These are phyloP conservation scores for Cryphonectria carpinicola DNA, from an alignment of 2,329 filamentous ascomycete genomes.

Conservation along the genomic window DNA sequence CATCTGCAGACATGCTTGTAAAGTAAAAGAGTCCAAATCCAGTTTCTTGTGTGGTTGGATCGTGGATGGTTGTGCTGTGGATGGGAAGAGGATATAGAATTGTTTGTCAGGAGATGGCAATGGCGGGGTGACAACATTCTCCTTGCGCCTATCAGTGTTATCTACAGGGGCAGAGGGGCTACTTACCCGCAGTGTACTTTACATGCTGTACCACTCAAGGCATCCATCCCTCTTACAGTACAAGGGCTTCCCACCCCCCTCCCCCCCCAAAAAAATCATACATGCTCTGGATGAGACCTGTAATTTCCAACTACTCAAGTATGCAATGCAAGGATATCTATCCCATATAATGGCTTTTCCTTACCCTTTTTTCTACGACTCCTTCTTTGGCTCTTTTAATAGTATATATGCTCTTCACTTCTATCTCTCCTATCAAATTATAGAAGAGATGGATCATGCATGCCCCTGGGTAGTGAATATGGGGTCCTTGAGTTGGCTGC, in stretches of 20 bases:
- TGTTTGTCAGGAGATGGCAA: background rate
- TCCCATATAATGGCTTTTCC: background rate
- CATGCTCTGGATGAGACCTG: too few species aligned
- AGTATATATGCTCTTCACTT: too few species aligned
- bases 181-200: background rate
- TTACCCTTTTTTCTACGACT: background rate
- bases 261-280: too few species aligned
- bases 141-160: background rate
- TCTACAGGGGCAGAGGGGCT: background rate
- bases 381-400: background rate
- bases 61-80: background rate
- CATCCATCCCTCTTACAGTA: too few species aligned
- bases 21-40: background rate
- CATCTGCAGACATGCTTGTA: conserved; percentile 32
- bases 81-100: background rate
- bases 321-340: background rate
- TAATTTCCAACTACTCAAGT: too few species aligned
- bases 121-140: conserved; percentile 1
- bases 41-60: background rate
- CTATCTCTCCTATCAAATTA: background rate
- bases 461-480: background rate
- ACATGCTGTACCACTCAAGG: background rate
- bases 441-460: background rate
- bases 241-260: too few species aligned
- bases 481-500: background rate